phyloP scores from a whole-genome alignment of 2,329 filamentous ascomycete species.

The Arthroderma sp. region DNA sequence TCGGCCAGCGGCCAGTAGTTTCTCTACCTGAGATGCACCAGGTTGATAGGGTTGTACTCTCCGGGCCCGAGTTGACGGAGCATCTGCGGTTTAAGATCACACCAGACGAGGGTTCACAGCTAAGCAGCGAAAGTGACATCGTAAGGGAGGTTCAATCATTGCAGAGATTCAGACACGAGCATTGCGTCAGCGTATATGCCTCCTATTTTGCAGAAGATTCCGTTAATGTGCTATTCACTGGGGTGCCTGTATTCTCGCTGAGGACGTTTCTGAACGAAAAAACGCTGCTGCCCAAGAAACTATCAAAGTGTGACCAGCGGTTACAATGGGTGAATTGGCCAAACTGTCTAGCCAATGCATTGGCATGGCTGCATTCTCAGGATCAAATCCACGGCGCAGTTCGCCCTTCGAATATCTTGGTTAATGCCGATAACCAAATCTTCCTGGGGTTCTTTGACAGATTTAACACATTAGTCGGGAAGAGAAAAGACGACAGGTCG shows the following conservation, averaged over 20 bases:
- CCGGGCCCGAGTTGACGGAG: constrained; percentile 22
- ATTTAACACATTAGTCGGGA: constrained; percentile 40
- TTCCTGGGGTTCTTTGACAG: constrained; percentile 46
- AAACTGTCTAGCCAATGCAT: constrained; percentile 39
- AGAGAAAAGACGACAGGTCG: constrained; percentile 40
- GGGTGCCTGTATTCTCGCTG: constrained; percentile 28
- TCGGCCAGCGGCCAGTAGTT: constrained; percentile 32
- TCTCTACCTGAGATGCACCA: constrained; percentile 22
- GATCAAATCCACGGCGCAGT: constrained; percentile 44
- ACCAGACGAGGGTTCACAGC: constrained; percentile 18
- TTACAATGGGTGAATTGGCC: constrained; percentile 33
- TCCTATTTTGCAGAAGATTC: constrained; percentile 32
- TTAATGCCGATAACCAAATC: constrained; percentile 44
- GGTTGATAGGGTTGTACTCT: constrained; percentile 30
- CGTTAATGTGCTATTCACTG: constrained; percentile 32
- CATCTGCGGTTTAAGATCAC: constrained; percentile 27
- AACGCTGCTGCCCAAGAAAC: constrained; percentile 26
- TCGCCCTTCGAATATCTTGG: constrained; percentile 46
- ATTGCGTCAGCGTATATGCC: constrained; percentile 31
- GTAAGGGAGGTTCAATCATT: constrained; percentile 27
- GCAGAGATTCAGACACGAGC: constrained; percentile 28
- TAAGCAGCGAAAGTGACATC: constrained; percentile 17
- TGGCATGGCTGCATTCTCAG: constrained; percentile 44
- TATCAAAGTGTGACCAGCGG: constrained; percentile 30
- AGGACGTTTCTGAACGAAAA: constrained; percentile 31